These are phyloP conservation scores for Leccinum huronense DNA, from an alignment of 1,284 basidiomycete genomes.

Conservation along the genomic window DNA sequence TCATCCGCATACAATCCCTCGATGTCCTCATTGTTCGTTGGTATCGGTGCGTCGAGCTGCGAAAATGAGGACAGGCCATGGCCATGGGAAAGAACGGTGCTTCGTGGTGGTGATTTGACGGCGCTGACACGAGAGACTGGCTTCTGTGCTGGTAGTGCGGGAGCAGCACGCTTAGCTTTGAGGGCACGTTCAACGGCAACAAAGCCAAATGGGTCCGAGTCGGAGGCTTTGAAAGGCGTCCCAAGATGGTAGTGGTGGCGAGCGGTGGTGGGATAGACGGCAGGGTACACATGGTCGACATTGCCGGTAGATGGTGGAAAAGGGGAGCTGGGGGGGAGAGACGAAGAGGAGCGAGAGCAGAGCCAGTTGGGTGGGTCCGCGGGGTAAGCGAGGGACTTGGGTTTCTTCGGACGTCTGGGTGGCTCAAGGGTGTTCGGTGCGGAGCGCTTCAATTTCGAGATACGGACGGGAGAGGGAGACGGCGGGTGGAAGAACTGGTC, in stretches of 20 bases:
- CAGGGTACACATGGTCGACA: slow-evolving; percentile 9
- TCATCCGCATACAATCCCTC: slow-evolving; percentile 32
- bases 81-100: slow-evolving; percentile 18
- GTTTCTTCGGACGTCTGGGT: slow-evolving; percentile 36
- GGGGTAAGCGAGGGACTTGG: slow-evolving; percentile 32
- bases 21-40: slow-evolving; percentile 36
- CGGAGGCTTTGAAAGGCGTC: slow-evolving; percentile 27
- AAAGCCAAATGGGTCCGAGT: slow-evolving; percentile 46
- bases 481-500: slow-evolving; percentile 38
- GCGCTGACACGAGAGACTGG: slow-evolving; percentile 11
- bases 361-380: slow-evolving; percentile 36
- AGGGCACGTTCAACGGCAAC: slow-evolving; percentile 42
- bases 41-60: slow-evolving; percentile 19
- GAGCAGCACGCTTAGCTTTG: slow-evolving; percentile 27
- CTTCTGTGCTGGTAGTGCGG: slow-evolving; percentile 10
- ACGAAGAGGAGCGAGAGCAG: slow-evolving; percentile 24
- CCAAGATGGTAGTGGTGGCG: slow-evolving; percentile 23
- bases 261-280: slow-evolving; percentile 11
- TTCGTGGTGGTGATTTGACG: slow-evolving; percentile 29
- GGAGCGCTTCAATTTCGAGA: slow-evolving; percentile 24
- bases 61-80: slow-evolving; percentile 19
- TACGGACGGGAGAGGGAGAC: slow-evolving; percentile 32
- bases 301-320: slow-evolving; percentile 30
- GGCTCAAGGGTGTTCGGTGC: slow-evolving; percentile 23
- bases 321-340: slow-evolving; percentile 36